phyloP scores from a whole-genome alignment of 2,329 filamentous ascomycete genomes.

The Microcyclospora tardicrescens region DNA sequence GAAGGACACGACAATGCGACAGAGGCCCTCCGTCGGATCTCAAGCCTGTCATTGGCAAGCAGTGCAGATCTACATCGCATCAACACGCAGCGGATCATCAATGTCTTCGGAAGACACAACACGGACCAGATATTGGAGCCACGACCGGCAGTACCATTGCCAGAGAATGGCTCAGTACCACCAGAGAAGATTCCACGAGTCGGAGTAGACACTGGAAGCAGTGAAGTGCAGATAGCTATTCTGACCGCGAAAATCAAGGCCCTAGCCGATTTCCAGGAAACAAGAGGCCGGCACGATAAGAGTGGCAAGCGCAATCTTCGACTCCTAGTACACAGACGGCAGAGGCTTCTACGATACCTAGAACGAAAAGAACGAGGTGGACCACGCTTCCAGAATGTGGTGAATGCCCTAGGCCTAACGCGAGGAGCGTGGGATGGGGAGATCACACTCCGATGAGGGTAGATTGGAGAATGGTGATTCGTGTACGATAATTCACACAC shows the following conservation, averaged over 20 bases:
- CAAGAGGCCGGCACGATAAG: conserved; percentile 70
- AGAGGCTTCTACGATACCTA: conserved; percentile 80
- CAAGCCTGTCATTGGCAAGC: conserved; percentile 62
- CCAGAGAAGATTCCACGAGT: conserved; percentile 45
- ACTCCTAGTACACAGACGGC: conserved; percentile 72
- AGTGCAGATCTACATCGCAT: conserved; percentile 65
- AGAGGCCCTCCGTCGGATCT: conserved; percentile 67
- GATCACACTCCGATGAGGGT: conserved; percentile 54
- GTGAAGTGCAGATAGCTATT: conserved; percentile 95
- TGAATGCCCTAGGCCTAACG: conserved; percentile 71
- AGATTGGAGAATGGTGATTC: not conserved
- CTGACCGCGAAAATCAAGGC: conserved; percentile 86
- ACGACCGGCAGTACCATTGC: conserved; percentile 33
- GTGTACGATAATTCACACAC: no score
- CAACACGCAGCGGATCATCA: conserved; percentile 73
- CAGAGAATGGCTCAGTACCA: conserved; percentile 8
- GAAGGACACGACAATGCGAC: conserved; percentile 46
- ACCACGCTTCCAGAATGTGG: conserved; percentile 74
- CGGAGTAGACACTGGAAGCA: conserved; percentile 88
- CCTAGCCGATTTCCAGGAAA: conserved; percentile 58
- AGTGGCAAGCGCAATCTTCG: conserved; percentile 85
- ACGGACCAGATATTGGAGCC: conserved; percentile 61
- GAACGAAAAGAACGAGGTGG: conserved; percentile 82
- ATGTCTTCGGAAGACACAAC: conserved; percentile 79
- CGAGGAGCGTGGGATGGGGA: conserved; percentile 84